Evolutionary conservation across 345 rosid species (phyloP), one percentile per base, ranked within the genome.

Genomic region (Bruguiera gymnorhiza): DNA sequence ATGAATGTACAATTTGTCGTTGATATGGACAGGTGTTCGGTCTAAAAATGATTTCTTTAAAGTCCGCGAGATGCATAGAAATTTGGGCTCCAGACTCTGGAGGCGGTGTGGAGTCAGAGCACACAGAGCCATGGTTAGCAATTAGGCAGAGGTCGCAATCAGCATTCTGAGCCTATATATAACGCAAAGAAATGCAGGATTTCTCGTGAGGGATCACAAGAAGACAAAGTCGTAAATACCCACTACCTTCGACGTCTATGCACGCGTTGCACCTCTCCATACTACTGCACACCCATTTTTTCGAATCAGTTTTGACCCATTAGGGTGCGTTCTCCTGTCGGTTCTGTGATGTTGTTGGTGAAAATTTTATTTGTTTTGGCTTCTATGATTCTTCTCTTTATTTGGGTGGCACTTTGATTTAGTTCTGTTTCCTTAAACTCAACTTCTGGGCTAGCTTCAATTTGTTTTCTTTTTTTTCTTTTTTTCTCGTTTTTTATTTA

Each of bases 161-260:
- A 43, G 19, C n/a, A n/a, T 6, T 59, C 39, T 15, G 61, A 59
- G 62, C 37, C 31, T 60, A 67, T 65, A 67, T 65, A 63, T 51
- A 66, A 62, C 39, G 9, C 29, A 5, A 36, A 32, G 62, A 37
- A 8, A 51, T 70, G 75, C 74, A 30, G 66, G 79, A 60, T 68
- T 79, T 84, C 78, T 67, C 86, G 92, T 80, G 89, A 82, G 51
- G 48, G 60, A 61, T 79, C 88, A 83, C 88, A 73, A 63, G 88
- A 71, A 76, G 68, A 67, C 24, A 62, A 75, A 79, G 76, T 69
- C 55, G 29, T 68, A 69, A 55, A 43, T 43, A 43, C 19, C 70
- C 64, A 65, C 73, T 71, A 68, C 63, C 78, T 73, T 78, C 75
- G 61, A 32, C 81, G 62, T 67, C 77, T 55, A 43, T 66, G 71